A percentile compares a stretch with the other conserved stretches of the same genome.
Conservation (phyloP, 768 basidiomycete species). For the Suillus ampliporus region DNA sequence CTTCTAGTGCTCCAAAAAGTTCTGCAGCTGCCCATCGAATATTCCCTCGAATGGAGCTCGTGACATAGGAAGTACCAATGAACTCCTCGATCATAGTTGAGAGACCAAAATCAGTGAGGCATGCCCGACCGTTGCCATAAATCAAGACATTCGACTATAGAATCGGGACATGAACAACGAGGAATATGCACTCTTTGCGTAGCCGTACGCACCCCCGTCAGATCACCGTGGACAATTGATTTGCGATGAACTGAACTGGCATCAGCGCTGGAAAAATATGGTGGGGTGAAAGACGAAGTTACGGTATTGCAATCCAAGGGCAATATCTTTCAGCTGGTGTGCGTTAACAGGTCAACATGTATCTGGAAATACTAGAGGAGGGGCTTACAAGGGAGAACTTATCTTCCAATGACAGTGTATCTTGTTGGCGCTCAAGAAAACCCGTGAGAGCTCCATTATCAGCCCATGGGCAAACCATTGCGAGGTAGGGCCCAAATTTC, state of each 20-base stretch:
- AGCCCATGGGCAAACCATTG: slow-evolving; percentile 29
- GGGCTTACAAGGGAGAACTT: slow-evolving; percentile 24
- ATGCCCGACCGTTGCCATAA: no score
- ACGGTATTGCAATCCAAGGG: slow-evolving; percentile 2
- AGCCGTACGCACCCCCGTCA: slow-evolving; percentile 8
- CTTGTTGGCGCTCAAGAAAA: slow-evolving; percentile 17
- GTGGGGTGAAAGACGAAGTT: not conserved
- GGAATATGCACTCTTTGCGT: not conserved
- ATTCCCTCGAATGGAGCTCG: no score
- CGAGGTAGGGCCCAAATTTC: slow-evolving; percentile 25
- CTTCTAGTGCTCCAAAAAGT: no score
- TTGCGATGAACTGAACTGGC: slow-evolving; percentile 7
- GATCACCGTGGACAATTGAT: slow-evolving; percentile 11
- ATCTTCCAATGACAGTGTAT: slow-evolving; percentile 11
- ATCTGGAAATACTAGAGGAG: not conserved
- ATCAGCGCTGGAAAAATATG: not conserved
- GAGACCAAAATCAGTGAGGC: no score
- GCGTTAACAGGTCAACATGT: not conserved
- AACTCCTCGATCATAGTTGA: slow-evolving; percentile 1
- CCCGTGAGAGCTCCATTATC: slow-evolving; percentile 20
- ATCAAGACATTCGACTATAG: no score
- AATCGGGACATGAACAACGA: not conserved
- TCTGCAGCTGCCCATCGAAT: no score
- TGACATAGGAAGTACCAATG: no score
- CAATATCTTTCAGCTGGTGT: not conserved